Evolutionary conservation across 371 early-diverging fungal species (phyloP).

Genomic region (Apophysomyces ossiformis): DNA sequence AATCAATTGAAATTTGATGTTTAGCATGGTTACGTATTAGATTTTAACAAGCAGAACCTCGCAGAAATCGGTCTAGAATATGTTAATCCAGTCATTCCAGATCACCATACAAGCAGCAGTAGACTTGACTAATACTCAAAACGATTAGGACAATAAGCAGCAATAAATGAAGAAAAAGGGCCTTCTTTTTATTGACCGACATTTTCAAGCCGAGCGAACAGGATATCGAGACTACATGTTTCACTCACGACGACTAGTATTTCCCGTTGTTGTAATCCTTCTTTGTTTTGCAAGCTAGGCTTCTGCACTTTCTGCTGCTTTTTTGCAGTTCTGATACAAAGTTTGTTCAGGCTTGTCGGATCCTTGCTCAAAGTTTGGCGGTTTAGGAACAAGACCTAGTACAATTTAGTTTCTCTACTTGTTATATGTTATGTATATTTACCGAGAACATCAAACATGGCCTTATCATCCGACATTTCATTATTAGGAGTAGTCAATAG

Average conservation of each 20-base stretch:
- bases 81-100: no score
- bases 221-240: no score
- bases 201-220: neutral
- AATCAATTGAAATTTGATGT: no score
- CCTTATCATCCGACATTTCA: slow-evolving; percentile 66
- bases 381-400: slow-evolving; percentile 63
- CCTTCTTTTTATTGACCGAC: no score
- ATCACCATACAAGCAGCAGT: no score
- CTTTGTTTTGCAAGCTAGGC: neutral
- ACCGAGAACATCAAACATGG: slow-evolving; percentile 75
- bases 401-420: neutral
- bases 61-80: no score
- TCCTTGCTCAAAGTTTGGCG: slow-evolving; percentile 63
- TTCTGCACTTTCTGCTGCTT: neutral
- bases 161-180: no score
- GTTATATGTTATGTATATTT: slow-evolving; percentile 15
- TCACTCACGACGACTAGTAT: neutral
- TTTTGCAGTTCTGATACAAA: slow-evolving; percentile 14
- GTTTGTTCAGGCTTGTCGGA: slow-evolving; percentile 30
- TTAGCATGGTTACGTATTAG: no score
- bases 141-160: no score
- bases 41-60: no score
- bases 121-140: no score
- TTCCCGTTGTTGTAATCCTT: neutral
- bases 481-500: slow-evolving; percentile 82